These are phyloP conservation scores for Xylariaceae sp. DNA, from an alignment of 2,329 filamentous ascomycete species.

Conservation along the genomic window DNA sequence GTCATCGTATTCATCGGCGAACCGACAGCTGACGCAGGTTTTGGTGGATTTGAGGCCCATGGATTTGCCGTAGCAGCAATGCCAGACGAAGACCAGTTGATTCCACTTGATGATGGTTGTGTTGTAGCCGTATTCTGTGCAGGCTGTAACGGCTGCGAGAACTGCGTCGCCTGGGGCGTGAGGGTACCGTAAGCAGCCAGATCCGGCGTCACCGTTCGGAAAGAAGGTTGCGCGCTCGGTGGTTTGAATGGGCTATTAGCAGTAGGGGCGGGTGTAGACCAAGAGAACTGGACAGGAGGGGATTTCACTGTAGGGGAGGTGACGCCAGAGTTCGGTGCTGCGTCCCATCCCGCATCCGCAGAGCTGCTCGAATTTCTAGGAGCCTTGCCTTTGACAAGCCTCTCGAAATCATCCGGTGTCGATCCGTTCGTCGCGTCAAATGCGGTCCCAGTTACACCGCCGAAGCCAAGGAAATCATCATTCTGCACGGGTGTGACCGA, in stretches of 20 bases:
- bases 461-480: constrained; percentile 67
- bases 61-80: constrained; percentile 38
- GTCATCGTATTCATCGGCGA: constrained; percentile 35
- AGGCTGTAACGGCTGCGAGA: constrained; percentile 54
- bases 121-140: constrained; percentile 20
- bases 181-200: constrained; percentile 50
- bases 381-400: constrained; percentile 73
- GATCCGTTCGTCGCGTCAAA: constrained; percentile 49
- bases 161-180: constrained; percentile 56
- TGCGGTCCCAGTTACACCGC: constrained; percentile 56
- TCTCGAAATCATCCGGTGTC: constrained; percentile 74
- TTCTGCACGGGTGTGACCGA: constrained; percentile 42
- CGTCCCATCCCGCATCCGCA: constrained; percentile 48
- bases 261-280: constrained; percentile 54
- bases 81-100: constrained; percentile 33
- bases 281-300: constrained; percentile 46
- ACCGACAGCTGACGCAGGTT: constrained; percentile 29
- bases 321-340: constrained; percentile 24
- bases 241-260: constrained; percentile 29
- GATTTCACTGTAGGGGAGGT: constrained; percentile 33
- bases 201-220: constrained; percentile 56
- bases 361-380: constrained; percentile 33
- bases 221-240: constrained; percentile 37
- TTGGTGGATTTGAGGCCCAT: constrained; percentile 38
- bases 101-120: constrained; percentile 37